Conservation (phyloP, 2,329 filamentous ascomycete species). For the Fusarium concolor region DNA sequence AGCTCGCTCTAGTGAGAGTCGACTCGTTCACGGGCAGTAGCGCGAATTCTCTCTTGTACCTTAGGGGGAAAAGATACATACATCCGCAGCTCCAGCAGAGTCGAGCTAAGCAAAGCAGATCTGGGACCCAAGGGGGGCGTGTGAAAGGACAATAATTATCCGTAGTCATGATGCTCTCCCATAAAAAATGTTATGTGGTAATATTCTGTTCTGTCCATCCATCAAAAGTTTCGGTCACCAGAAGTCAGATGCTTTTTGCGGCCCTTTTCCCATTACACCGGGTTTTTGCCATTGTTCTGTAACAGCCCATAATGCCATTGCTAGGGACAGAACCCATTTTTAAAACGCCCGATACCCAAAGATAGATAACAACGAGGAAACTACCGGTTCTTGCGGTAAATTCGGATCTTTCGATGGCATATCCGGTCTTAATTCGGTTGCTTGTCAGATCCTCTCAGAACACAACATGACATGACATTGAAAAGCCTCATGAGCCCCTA, state of each 20-base stretch:
- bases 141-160: constrained; percentile 4
- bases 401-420: constrained; percentile 27
- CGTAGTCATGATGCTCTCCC: constrained; percentile 17
- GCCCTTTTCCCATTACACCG: constrained; percentile 40
- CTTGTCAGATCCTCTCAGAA: constrained; percentile 20
- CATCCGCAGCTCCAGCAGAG: constrained; percentile 38
- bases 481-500: constrained; percentile 23
- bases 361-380: constrained; percentile 14
- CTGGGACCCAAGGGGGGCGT: constrained; percentile 10
- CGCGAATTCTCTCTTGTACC: constrained; percentile 41
- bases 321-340: constrained; percentile 26
- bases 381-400: constrained; percentile 27
- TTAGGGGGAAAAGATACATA: constrained; percentile 37
- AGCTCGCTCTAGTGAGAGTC: constrained; percentile 15
- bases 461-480: constrained; percentile 27
- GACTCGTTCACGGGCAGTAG: constrained; percentile 21
- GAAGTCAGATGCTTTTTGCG: constrained; percentile 41
- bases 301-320: constrained; percentile 24
- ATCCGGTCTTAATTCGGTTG: constrained; percentile 33
- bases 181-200: constrained; percentile 11
- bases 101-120: constrained; percentile 8
- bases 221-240: constrained; percentile 1
- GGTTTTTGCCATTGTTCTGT: constrained; percentile 21
- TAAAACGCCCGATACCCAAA: constrained; percentile 23
- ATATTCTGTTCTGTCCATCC: constrained; percentile 12